These are phyloP conservation scores for Didymosphaeria variabile DNA, from an alignment of 2,329 filamentous ascomycete genomes.

Conservation along the genomic window DNA sequence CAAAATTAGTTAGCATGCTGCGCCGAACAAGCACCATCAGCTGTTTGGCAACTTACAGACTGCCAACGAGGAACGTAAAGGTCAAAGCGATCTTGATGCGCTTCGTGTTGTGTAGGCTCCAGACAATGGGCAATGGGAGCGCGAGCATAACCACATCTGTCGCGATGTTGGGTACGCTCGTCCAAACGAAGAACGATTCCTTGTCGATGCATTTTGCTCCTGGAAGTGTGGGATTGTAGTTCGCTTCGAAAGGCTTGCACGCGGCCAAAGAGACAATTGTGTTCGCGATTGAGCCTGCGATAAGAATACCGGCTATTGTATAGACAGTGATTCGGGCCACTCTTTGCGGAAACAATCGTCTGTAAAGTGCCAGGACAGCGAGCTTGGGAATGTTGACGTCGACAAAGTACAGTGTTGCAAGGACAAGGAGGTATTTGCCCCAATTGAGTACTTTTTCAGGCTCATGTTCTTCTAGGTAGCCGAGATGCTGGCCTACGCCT, in stretches of 20 bases:
- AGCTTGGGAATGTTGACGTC: slow-evolving; percentile 7
- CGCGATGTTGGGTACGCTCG: slow-evolving; percentile 3
- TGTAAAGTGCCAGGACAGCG: slow-evolving; percentile 2
- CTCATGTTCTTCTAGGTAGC: slow-evolving; percentile 1
- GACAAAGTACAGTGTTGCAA: slow-evolving; percentile 8
- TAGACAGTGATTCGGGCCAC: slow-evolving; percentile 1
- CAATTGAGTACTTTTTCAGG: neutral
- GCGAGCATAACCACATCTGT: slow-evolving; percentile 5
- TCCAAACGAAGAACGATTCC: slow-evolving; percentile 4
- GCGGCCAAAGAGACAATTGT: slow-evolving; percentile 9
- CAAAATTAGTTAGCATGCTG: neutral
- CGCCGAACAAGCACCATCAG: neutral
- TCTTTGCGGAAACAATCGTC: slow-evolving; percentile 3
- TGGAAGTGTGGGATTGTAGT: neutral
- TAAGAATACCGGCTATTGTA: neutral
- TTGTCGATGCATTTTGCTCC: slow-evolving; percentile 6
- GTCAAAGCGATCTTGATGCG: slow-evolving; percentile 8
- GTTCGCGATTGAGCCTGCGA: neutral
- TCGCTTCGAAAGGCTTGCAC: slow-evolving; percentile 3
- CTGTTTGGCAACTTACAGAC: neutral
- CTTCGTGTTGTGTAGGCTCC: slow-evolving; percentile 4
- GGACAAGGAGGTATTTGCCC: slow-evolving; percentile 1
- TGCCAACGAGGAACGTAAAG: slow-evolving; percentile 5
- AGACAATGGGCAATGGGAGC: slow-evolving; percentile 8
- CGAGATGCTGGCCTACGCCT: slow-evolving; percentile 6